Conservation (phyloP, 2,329 filamentous ascomycete genomes). For the Epichloe gansuensis region DNA sequence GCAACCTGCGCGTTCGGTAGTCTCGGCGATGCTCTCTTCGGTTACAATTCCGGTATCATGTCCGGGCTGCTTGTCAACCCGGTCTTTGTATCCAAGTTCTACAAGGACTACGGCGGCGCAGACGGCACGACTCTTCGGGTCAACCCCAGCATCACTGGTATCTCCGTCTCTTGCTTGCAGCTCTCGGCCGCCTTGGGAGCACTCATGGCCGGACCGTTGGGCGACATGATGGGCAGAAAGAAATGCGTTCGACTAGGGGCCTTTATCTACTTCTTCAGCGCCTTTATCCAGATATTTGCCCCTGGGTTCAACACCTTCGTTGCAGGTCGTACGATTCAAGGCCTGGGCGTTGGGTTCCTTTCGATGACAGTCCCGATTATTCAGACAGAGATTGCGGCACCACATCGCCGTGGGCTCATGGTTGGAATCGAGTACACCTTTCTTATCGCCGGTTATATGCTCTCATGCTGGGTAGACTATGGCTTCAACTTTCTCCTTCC, state of each 20-base stretch:
- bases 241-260: slow-evolving; percentile 7
- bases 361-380: slow-evolving; percentile 10
- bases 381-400: slow-evolving; percentile 9
- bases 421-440: slow-evolving; percentile 10
- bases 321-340: slow-evolving; percentile 6
- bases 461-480: slow-evolving; percentile 9
- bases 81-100: slow-evolving; percentile 8
- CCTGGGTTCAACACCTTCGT: slow-evolving; percentile 7
- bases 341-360: slow-evolving; percentile 8
- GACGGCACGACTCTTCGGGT: slow-evolving; percentile 5
- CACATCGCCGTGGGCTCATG: slow-evolving; percentile 9
- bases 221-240: slow-evolving; percentile 9
- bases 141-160: slow-evolving; percentile 7
- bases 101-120: slow-evolving; percentile 7
- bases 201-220: slow-evolving; percentile 5
- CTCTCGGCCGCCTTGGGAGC: slow-evolving; percentile 7
- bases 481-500: slow-evolving; percentile 8
- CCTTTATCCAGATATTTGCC: slow-evolving; percentile 9
- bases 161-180: slow-evolving; percentile 8
- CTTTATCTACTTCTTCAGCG: slow-evolving; percentile 10
- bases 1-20: slow-evolving; percentile 9
- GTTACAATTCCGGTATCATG: slow-evolving; percentile 8
- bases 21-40: slow-evolving; percentile 9
- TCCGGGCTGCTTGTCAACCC: slow-evolving; percentile 9
- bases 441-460: slow-evolving; percentile 8